Conservation (phyloP, 345 rosid species). For the Clarkia xantiana region DNA sequence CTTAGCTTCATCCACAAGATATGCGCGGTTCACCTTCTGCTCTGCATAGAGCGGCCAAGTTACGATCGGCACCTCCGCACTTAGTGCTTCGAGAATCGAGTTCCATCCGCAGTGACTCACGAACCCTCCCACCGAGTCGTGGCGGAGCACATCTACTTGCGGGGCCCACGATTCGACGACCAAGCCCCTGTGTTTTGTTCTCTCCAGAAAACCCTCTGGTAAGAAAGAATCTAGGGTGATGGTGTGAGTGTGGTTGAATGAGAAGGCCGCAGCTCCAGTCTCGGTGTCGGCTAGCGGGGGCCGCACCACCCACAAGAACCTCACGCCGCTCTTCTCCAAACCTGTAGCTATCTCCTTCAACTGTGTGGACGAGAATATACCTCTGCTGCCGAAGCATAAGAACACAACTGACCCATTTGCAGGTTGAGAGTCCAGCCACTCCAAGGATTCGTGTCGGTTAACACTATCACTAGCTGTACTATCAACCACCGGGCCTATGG, state of each 20-base stretch:
- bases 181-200: constrained; percentile 27
- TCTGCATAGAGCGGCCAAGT: constrained; percentile 46
- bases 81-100: constrained; percentile 37
- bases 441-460: constrained; percentile 17
- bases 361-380: constrained; percentile 26
- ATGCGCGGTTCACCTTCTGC: constrained; percentile 25
- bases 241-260: background rate
- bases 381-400: constrained; percentile 58
- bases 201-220: constrained; percentile 35
- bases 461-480: no score
- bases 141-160: constrained; percentile 12
- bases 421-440: constrained; percentile 42
- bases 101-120: constrained; percentile 60
- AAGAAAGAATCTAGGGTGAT: constrained; percentile 16
- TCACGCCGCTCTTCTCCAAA: constrained; percentile 25
- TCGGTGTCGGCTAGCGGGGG: constrained; percentile 5
- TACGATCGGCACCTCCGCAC: constrained; percentile 40
- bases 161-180: constrained; percentile 50
- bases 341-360: constrained; percentile 34
- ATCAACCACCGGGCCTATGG: constrained; percentile 37
- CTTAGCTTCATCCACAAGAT: constrained; percentile 3
- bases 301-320: constrained; percentile 45
- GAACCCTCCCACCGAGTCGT: constrained; percentile 33
- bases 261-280: background rate
- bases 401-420: constrained; percentile 31